A percentile compares a stretch with the other conserved stretches of the same genome.
phyloP scores from a whole-genome alignment of 73 alveolate genomes.

The Durusdinium trenchii region DNA sequence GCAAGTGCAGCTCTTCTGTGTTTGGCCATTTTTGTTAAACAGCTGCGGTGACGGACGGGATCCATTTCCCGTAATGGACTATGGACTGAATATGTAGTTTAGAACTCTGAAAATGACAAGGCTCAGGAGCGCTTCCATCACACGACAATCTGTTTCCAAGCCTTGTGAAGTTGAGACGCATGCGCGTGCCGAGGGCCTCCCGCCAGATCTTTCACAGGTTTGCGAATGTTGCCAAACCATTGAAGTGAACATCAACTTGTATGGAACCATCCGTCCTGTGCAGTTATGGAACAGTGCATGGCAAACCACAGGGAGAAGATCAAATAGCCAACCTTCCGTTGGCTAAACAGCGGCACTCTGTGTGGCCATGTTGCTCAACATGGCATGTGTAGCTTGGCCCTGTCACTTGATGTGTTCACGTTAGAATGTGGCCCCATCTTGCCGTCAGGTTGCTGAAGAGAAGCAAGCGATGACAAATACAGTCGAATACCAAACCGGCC shows the following conservation, averaged over 20 bases:
- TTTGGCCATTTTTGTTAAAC: conserved; percentile 15
- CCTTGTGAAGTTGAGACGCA: conserved; percentile 76
- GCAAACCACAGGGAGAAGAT: conserved; percentile 80
- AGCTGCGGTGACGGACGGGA: neutral
- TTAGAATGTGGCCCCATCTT: neutral
- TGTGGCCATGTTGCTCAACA: neutral
- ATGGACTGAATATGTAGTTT: neutral
- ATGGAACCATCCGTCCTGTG: neutral
- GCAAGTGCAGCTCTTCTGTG: neutral
- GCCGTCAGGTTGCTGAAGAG: conserved; percentile 5
- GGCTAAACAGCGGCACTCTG: conserved; percentile 27
- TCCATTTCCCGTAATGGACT: neutral
- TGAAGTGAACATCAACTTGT: neutral
- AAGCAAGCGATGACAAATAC: conserved; percentile 35
- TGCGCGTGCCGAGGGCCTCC: conserved; percentile 66
- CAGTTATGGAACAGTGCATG: conserved; percentile 49
- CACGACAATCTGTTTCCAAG: neutral
- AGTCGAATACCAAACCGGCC: conserved; percentile 79
- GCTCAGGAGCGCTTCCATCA: too few relatives aligned
- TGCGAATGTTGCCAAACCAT: too few relatives aligned
- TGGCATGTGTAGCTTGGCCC: neutral
- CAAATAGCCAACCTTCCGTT: conserved; percentile 43
- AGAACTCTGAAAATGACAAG: too few relatives aligned
- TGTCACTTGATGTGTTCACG: neutral
- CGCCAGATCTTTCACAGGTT: too few relatives aligned